A percentile compares a stretch with the other conserved stretches of the same genome.
Evolutionary conservation across 805 yeast species (phyloP).

Genomic region (Barnettozyma sucrosica): DNA sequence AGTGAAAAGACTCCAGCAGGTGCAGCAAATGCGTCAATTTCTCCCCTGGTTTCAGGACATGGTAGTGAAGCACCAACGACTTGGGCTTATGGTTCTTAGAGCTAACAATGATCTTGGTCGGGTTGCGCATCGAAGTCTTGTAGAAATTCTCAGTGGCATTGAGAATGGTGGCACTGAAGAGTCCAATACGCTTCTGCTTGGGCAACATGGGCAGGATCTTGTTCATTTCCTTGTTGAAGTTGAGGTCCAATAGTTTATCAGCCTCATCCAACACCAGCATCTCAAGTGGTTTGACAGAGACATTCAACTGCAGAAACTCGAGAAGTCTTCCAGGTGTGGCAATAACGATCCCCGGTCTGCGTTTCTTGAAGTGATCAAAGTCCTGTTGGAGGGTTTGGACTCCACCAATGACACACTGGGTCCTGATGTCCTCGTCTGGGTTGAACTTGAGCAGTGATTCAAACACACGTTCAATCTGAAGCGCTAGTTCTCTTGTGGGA

Average conservation of each 20-base stretch:
- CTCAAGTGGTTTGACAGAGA: constrained; percentile 61
- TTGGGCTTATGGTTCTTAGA: constrained; percentile 52
- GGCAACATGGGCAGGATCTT: constrained; percentile 68
- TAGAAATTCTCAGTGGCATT: constrained; percentile 76
- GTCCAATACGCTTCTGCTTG: constrained; percentile 87
- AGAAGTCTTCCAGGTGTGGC: constrained; percentile 90
- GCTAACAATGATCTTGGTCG: constrained; percentile 79
- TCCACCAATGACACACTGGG: constrained; percentile 65
- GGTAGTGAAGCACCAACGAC: constrained; percentile 55
- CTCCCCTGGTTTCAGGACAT: constrained; percentile 48
- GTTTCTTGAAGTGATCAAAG: constrained; percentile 45
- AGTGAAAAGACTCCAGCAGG: constrained; percentile 47
- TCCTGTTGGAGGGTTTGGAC: constrained; percentile 65
- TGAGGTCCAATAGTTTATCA: constrained; percentile 75
- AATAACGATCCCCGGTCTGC: constrained; percentile 67
- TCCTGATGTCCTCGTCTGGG: constrained; percentile 45
- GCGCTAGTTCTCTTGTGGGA: constrained; percentile 60
- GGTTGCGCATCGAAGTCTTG: constrained; percentile 88
- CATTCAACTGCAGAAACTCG: constrained; percentile 57
- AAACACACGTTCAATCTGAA: constrained; percentile 67
- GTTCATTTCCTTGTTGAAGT: constrained; percentile 65
- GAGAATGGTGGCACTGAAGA: constrained; percentile 89
- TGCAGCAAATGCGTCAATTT: constrained; percentile 58
- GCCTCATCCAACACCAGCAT: constrained; percentile 87
- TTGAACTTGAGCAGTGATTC: constrained; percentile 49